These are phyloP conservation scores for Saturnispora sanitii DNA, from an alignment of 805 yeast genomes.

Conservation along the genomic window DNA sequence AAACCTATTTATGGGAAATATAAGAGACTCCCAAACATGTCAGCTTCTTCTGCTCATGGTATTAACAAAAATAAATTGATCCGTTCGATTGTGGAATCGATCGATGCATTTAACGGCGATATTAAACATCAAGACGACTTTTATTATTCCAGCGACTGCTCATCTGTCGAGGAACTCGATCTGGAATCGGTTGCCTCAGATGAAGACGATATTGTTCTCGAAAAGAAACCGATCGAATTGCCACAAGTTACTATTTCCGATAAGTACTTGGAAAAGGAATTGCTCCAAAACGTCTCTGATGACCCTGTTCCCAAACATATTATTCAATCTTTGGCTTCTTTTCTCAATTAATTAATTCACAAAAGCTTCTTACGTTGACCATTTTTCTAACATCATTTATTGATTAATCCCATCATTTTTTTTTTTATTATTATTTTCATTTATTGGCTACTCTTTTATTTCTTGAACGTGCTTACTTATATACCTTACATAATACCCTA, in stretches of 20 bases:
- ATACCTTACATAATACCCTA: conserved; percentile 2
- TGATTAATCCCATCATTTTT: too few species aligned
- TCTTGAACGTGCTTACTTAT: background rate
- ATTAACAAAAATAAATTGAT: background rate
- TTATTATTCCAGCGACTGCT: background rate
- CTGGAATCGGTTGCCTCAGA: background rate
- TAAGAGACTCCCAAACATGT: background rate
- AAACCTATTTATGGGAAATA: background rate
- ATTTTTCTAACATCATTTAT: background rate
- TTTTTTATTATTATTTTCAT: too few species aligned
- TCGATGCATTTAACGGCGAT: background rate
- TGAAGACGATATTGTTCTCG: background rate
- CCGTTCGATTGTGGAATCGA: background rate
- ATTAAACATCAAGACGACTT: background rate
- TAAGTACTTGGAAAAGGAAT: background rate
- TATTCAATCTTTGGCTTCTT: background rate
- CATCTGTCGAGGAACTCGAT: background rate
- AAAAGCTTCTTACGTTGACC: background rate
- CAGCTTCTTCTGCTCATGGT: background rate
- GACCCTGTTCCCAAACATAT: background rate
- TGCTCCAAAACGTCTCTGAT: background rate
- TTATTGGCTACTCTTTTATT: background rate
- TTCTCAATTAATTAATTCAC: background rate
- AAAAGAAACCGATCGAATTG: background rate
- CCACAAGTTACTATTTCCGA: background rate